These are phyloP conservation scores for Abelmoschus esculentus DNA, from an alignment of 345 rosid species.

Conservation along the genomic window DNA sequence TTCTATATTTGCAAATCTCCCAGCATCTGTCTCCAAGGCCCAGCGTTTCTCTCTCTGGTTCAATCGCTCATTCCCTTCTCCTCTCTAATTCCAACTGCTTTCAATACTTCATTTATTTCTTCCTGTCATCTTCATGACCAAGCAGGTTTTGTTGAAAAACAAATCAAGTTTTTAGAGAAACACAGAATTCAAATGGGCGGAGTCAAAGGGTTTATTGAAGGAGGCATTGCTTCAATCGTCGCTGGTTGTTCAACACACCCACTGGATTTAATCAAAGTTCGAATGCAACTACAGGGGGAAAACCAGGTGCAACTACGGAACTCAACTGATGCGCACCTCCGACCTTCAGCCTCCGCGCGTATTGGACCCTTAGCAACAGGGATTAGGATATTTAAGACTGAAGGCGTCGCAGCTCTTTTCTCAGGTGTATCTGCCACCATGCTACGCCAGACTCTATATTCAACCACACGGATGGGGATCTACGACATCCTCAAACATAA, in stretches of 20 bases:
- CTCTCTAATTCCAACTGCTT: too few species aligned
- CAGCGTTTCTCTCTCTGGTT: too few species aligned
- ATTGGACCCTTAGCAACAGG: slow-evolving; percentile 51
- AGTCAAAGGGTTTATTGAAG: too few species aligned
- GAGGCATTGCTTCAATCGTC: not conserved
- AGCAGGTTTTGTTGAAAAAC: too few species aligned
- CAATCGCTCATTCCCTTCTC: too few species aligned
- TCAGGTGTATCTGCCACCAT: slow-evolving; percentile 78
- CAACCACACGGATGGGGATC: slow-evolving; percentile 82
- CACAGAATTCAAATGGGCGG: too few species aligned
- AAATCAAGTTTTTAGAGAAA: too few species aligned
- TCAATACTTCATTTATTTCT: too few species aligned
- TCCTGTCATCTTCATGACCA: too few species aligned
- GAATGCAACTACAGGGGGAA: not conserved
- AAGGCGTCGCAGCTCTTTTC: slow-evolving; percentile 60
- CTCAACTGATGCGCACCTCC: not conserved
- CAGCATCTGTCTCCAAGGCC: too few species aligned
- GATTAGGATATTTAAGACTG: slow-evolving; percentile 38
- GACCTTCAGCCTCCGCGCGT: slow-evolving; percentile 7
- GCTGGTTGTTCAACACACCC: slow-evolving; percentile 12
- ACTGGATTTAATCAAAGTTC: not conserved
- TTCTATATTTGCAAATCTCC: too few species aligned
- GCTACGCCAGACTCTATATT: slow-evolving; percentile 72
- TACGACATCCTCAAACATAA: slow-evolving; percentile 54
- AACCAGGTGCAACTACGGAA: not conserved